phyloP scores from a whole-genome alignment of 164 flowering plant genomes.

The Kalanchoe fedtschenkoi region DNA sequence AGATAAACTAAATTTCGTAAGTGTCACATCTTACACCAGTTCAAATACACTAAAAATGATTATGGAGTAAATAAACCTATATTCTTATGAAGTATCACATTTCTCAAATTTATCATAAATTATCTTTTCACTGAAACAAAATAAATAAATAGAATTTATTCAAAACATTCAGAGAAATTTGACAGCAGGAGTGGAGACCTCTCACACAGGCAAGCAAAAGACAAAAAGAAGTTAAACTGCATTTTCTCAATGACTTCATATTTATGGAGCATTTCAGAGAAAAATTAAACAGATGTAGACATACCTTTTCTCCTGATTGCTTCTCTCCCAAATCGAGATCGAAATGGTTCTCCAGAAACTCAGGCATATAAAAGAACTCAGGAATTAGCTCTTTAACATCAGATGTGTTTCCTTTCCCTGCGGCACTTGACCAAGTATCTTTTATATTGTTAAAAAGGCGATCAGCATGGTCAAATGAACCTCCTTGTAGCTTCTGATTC shows the following conservation, averaged over 20 bases:
- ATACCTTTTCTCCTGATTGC: slow-evolving; percentile 98
- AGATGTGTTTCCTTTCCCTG: slow-evolving; percentile 97
- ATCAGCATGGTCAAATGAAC: slow-evolving; percentile 99
- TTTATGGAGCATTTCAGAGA: background rate
- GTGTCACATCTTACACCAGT: no score
- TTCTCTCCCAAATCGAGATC: slow-evolving; percentile 90
- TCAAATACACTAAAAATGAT: no score
- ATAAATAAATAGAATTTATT: no score
- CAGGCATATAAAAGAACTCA: slow-evolving; percentile 97
- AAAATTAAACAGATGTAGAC: slow-evolving; percentile 1
- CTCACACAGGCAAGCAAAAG: background rate
- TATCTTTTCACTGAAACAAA: background rate
- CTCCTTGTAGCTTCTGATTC: slow-evolving; percentile 97
- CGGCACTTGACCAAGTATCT: slow-evolving; percentile 95
- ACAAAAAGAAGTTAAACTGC: background rate
- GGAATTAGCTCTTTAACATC: slow-evolving; percentile 99
- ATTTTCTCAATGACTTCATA: background rate
- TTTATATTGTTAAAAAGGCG: slow-evolving; percentile 90
- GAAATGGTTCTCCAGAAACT: slow-evolving; percentile 80
- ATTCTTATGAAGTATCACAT: no score
- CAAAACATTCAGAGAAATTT: background rate
- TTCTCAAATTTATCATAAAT: no score
- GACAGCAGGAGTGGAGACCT: background rate
- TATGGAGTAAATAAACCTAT: no score
- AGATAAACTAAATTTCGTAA: no score